Percentiles rank a stretch among this genome's conserved stretches.
phyloP scores from a whole-genome alignment of 2,329 filamentous ascomycete genomes.

The Dactylellina parvicollis region DNA sequence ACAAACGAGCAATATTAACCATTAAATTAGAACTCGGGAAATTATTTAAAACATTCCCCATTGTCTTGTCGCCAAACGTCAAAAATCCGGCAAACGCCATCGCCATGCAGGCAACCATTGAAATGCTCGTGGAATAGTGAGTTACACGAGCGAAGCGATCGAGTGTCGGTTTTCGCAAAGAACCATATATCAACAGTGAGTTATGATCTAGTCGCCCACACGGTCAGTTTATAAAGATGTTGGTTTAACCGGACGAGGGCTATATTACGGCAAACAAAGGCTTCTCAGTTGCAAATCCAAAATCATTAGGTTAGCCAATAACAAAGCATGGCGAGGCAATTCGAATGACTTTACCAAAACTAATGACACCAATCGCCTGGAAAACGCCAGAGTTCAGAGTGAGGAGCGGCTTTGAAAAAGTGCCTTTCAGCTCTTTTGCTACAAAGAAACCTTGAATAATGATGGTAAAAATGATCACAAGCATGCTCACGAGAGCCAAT shows the following conservation, averaged over 20 bases:
- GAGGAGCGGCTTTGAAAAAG: slow-evolving; percentile 74
- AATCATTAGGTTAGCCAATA: slow-evolving; percentile 60
- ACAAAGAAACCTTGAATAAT: slow-evolving; percentile 82
- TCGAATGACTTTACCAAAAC: slow-evolving; percentile 74
- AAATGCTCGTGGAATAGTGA: slow-evolving; percentile 89
- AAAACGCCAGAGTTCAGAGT: slow-evolving; percentile 89
- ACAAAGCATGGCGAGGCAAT: background rate
- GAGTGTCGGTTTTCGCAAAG: slow-evolving; percentile 89
- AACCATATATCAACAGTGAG: slow-evolving; percentile 95
- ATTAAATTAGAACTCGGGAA: slow-evolving; percentile 89
- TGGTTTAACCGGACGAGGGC: background rate
- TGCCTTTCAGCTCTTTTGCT: slow-evolving; percentile 75
- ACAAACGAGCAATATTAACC: slow-evolving; percentile 91
- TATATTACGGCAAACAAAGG: slow-evolving; percentile 73
- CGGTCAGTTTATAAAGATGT: slow-evolving; percentile 46
- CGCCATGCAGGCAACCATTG: slow-evolving; percentile 86
- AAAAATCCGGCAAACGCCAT: slow-evolving; percentile 92
- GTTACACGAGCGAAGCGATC: slow-evolving; percentile 94
- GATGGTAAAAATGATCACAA: slow-evolving; percentile 86
- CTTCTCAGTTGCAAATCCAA: slow-evolving; percentile 59
- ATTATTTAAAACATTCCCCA: slow-evolving; percentile 98
- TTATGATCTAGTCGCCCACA: slow-evolving; percentile 75
- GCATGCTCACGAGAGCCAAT: slow-evolving; percentile 90
- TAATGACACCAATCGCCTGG: slow-evolving; percentile 96
- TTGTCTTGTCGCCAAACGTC: slow-evolving; percentile 88